These are phyloP conservation scores for Amylocystis lapponica DNA, from an alignment of 768 basidiomycete genomes.

Conservation along the genomic window DNA sequence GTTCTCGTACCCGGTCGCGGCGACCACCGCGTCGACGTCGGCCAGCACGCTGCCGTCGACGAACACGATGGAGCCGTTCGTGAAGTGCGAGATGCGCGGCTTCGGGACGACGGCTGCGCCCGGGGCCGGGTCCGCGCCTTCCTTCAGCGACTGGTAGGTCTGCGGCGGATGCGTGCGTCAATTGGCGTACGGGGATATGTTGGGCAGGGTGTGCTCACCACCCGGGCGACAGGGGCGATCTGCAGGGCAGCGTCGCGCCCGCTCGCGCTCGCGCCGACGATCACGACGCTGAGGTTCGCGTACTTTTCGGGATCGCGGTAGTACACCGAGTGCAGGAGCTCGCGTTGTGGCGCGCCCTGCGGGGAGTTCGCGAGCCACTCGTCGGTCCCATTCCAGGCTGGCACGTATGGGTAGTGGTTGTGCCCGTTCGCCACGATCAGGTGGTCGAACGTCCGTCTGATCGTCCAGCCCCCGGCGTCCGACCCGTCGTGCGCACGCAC, in stretches of 20 bases:
- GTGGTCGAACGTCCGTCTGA: slow-evolving; percentile 38
- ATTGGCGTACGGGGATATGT: too few relatives aligned
- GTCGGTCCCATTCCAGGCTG: slow-evolving; percentile 41
- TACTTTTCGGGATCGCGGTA: slow-evolving; percentile 44
- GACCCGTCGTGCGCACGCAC: slow-evolving; percentile 19
- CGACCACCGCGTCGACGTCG: slow-evolving; percentile 42
- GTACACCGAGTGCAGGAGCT: slow-evolving; percentile 48
- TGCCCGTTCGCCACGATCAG: slow-evolving; percentile 52
- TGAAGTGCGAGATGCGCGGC: slow-evolving; percentile 47
- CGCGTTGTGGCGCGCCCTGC: slow-evolving; percentile 21
- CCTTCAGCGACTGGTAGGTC: slow-evolving; percentile 33
- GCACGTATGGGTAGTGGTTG: slow-evolving; percentile 45
- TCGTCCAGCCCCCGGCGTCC: neutral
- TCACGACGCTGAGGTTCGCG: slow-evolving; percentile 36
- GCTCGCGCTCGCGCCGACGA: slow-evolving; percentile 43
- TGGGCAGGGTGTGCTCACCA: slow-evolving; percentile 30
- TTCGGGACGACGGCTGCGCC: slow-evolving; percentile 23
- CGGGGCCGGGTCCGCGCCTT: slow-evolving; percentile 11
- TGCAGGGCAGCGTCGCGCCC: slow-evolving; percentile 45
- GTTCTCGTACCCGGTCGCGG: slow-evolving; percentile 52
- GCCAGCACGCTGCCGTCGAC: slow-evolving; percentile 35
- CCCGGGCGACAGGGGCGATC: slow-evolving; percentile 31
- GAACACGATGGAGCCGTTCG: slow-evolving; percentile 38
- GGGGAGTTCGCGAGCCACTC: slow-evolving; percentile 37
- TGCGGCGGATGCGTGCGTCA: slow-evolving; percentile 8